Evolutionary conservation across 1,139 yeast genomes (phyloP).

Genomic region (Debaryomycetaceae sp.): DNA sequence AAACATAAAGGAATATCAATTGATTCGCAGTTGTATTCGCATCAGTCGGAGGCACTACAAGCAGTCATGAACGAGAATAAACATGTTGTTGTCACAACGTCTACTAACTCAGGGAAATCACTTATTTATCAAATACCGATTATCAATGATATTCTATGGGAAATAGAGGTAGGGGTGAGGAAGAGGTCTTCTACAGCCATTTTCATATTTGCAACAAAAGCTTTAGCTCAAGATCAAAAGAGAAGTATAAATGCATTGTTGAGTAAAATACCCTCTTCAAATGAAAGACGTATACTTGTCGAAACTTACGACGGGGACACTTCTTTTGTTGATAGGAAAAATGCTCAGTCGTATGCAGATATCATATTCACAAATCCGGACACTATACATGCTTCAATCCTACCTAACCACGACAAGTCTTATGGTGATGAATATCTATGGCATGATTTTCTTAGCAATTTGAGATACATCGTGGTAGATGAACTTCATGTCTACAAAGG

Average conservation of each 20-base stretch:
- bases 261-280: conserved; percentile 35
- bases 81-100: conserved; percentile 82
- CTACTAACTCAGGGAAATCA: conserved; percentile 95
- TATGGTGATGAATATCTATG: conserved; percentile 41
- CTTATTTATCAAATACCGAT: conserved; percentile 88
- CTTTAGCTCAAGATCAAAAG: conserved; percentile 94
- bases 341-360: conserved; percentile 59
- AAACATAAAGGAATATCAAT: conserved; percentile 47
- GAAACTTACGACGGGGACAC: conserved; percentile 97
- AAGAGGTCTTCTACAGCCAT: conserved; percentile 55
- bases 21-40: conserved; percentile 59
- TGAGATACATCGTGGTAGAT: conserved; percentile 80
- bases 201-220: conserved; percentile 93
- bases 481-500: conserved; percentile 90
- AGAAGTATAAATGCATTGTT: conserved; percentile 68
- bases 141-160: conserved; percentile 52
- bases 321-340: conserved; percentile 47
- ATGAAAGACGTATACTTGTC: conserved; percentile 37
- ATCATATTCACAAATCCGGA: conserved; percentile 94
- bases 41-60: conserved; percentile 76
- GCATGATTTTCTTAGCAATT: conserved; percentile 60
- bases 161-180: conserved; percentile 19
- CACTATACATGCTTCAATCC: conserved; percentile 78
- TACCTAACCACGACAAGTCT: conserved; percentile 59
- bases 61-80: conserved; percentile 44